These are phyloP conservation scores for Sordaria brevicollis DNA, from an alignment of 495 filamentous ascomycete species.

Conservation along the genomic window DNA sequence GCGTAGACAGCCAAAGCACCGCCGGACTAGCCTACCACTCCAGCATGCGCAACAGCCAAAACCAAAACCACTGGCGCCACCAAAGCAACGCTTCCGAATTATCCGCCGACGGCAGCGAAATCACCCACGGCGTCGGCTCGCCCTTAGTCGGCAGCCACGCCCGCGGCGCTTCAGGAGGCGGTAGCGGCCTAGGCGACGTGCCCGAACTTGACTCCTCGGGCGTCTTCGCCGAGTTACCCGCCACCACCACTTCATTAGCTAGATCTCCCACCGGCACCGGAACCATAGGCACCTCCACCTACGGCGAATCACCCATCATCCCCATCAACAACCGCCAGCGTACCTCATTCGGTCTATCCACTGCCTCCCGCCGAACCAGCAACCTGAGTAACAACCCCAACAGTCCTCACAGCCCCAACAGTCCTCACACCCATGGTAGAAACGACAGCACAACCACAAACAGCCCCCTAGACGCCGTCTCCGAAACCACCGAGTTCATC, in stretches of 20 bases:
- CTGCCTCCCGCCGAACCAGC: background rate
- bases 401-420: background rate
- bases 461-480: background rate
- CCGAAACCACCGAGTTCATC: background rate
- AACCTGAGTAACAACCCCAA: background rate
- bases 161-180: background rate
- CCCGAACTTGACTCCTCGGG: conserved; percentile 20
- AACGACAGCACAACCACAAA: background rate
- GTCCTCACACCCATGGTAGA: background rate
- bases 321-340: background rate
- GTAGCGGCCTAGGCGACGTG: background rate
- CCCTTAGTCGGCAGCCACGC: background rate
- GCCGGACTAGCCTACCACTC: conserved; percentile 5
- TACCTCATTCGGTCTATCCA: background rate
- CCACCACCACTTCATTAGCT: background rate
- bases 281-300: too few relatives aligned
- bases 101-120: conserved; percentile 23
- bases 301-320: too few relatives aligned
- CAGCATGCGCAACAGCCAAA: background rate
- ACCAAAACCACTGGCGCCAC: conserved; percentile 20
- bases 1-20: conserved; percentile 19
- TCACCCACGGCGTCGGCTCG: conserved; percentile 7
- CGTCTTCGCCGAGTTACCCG: conserved; percentile 11
- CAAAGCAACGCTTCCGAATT: conserved; percentile 32
- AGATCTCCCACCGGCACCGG: too few relatives aligned